Evolutionary conservation across 78 protist species (phyloP).

Genomic region (Bigelowiella natans): DNA sequence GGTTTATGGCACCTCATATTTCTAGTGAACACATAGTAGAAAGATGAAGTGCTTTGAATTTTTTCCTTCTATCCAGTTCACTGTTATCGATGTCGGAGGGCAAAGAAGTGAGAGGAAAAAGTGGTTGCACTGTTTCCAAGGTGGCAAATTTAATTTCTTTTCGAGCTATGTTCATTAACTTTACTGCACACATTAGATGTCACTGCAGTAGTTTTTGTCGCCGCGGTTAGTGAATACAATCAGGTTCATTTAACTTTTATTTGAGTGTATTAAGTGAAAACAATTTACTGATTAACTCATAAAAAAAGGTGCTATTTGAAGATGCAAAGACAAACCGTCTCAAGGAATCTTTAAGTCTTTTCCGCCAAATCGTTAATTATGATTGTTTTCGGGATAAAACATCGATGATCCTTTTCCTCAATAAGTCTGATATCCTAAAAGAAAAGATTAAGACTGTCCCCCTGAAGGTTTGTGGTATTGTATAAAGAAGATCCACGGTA

Average conservation of each 20-base stretch:
- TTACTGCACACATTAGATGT: not conserved
- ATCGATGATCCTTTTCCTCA: not conserved
- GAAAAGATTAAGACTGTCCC: not conserved
- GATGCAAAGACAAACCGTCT: not conserved
- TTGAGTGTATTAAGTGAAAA: no score
- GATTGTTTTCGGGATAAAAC: not conserved
- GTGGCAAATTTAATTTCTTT: constrained; percentile 53
- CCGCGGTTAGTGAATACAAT: not conserved
- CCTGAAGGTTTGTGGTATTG: not conserved
- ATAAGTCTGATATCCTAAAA: not conserved
- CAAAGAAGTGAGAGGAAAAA: constrained; percentile 78
- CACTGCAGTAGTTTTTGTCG: not conserved
- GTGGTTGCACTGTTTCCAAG: constrained; percentile 91
- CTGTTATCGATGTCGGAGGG: constrained; percentile 80
- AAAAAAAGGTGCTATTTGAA: not conserved
- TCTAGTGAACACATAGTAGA: no score
- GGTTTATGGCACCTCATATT: no score
- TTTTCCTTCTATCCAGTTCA: no score
- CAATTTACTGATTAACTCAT: no score
- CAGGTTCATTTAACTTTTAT: no score
- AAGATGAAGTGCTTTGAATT: no score
- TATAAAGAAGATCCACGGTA: no score
- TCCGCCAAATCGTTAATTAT: not conserved
- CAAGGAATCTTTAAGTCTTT: not conserved
- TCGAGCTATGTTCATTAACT: not conserved